A percentile compares a stretch with the other conserved stretches of the same genome.
These are phyloP conservation scores for Piper betle DNA, from an alignment of 164 flowering plant genomes.

Conservation along the genomic window DNA sequence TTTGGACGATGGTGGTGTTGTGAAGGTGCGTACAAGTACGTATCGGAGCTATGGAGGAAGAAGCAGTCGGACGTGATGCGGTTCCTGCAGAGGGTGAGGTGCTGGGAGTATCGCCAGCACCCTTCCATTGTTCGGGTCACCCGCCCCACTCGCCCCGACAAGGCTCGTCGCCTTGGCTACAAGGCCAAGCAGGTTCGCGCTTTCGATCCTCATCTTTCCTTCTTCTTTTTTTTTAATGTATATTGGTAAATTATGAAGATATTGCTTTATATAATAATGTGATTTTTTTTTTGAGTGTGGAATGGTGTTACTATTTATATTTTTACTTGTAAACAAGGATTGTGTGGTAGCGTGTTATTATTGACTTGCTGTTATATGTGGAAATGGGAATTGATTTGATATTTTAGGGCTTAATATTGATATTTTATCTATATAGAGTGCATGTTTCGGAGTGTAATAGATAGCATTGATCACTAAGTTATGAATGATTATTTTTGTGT, in stretches of 20 bases:
- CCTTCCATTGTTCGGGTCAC: constrained; percentile 39
- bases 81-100: constrained; percentile 65
- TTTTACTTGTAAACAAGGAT: too few species aligned
- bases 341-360: not conserved
- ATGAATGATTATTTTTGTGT: too few species aligned
- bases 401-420: too few species aligned
- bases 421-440: too few species aligned
- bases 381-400: too few species aligned
- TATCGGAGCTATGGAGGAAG: constrained; percentile 78
- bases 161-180: constrained; percentile 38
- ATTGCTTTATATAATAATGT: not conserved
- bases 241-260: not conserved
- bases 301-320: too few species aligned
- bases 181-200: constrained; percentile 40
- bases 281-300: not conserved
- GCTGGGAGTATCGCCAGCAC: constrained; percentile 65
- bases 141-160: constrained; percentile 35
- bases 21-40: constrained; percentile 64
- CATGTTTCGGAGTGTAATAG: too few species aligned
- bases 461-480: too few species aligned
- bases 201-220: not conserved
- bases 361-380: too few species aligned
- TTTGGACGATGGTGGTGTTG: not conserved
- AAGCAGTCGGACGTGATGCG: constrained; percentile 84
- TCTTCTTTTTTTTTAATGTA: not conserved